Evolutionary conservation across 2,329 filamentous ascomycete genomes (phyloP), one percentile per base, ranked within the genome.

Genomic region (Aureobasidium sp.): DNA sequence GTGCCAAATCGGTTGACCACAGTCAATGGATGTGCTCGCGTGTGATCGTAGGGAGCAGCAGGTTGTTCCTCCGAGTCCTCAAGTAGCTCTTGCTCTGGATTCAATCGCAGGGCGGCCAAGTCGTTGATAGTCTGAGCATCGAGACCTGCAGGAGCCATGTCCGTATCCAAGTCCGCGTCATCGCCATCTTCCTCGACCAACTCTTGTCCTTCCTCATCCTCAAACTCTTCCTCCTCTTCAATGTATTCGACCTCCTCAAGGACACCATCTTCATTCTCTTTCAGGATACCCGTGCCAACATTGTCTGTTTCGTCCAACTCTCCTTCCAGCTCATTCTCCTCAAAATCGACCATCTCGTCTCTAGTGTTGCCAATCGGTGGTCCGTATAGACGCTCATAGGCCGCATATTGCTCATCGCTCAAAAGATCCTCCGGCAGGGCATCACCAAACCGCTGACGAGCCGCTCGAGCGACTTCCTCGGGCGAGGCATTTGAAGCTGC

Each of bases 361-460:
- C 88, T 84, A 1, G 84, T 87, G 58, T 83, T 80, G 45, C 86
- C 81, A 64, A 89, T 72, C 1, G 91, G 90, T 37, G 86, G 80
- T 1, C 92, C 93, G 72, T 94, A 97, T 17, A 96, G 76, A 66
- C 91, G 82, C 70, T 88, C 85, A 73, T 96, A 96, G 0, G 96
- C 77, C 52, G 77, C 78, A 69, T 88, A 86, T 72, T 96, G 91
- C 59, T 88, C 83, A 0, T 81, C 79, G 37, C 80, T 85, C 57
- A 97, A 74, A 68, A 90, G 84, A 37, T 82, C 86, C 36, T 85
- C 83, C 0, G 92, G 92, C 27, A 97, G 75, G 0, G 82, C 86
- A 69, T 94, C 87, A 64, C 91, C 87, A 72, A 91, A 95, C 9
- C 84, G 81, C 66, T 90, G 87, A 68, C 88, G 85, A 39, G 90